These are phyloP conservation scores for Lizonia empirigonia DNA, from an alignment of 2,329 filamentous ascomycete genomes.

Conservation along the genomic window DNA sequence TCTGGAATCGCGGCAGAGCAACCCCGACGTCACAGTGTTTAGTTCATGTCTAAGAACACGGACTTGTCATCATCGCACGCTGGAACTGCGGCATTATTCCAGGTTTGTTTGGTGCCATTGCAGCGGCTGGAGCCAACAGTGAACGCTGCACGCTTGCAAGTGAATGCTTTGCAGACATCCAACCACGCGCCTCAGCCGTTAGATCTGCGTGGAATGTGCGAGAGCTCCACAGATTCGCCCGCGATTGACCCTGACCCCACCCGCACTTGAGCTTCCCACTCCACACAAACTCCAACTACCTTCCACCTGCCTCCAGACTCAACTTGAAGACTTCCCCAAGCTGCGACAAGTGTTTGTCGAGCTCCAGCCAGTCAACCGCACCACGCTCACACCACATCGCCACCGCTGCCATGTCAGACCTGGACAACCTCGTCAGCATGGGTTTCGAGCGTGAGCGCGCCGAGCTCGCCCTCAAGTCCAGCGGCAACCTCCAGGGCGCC, in stretches of 20 bases:
- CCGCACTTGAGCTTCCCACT: slow-evolving; percentile 13
- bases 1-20: slow-evolving; percentile 17
- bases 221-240: slow-evolving; percentile 15
- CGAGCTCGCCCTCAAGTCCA: slow-evolving; percentile 81
- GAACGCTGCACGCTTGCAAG: background rate
- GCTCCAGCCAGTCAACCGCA: background rate
- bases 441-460: slow-evolving; percentile 83
- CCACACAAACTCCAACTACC: slow-evolving; percentile 8
- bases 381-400: slow-evolving; percentile 6
- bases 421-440: slow-evolving; percentile 68
- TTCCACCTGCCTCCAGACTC: background rate
- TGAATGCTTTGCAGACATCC: background rate
- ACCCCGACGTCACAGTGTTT: slow-evolving; percentile 17
- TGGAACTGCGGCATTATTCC: slow-evolving; percentile 1
- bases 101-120: background rate
- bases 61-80: slow-evolving; percentile 9
- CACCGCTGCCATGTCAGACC: slow-evolving; percentile 54
- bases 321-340: background rate
- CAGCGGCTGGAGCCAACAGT: background rate
- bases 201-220: slow-evolving; percentile 15
- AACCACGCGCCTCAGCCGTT: background rate
- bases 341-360: background rate
- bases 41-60: slow-evolving; percentile 4
- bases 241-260: slow-evolving; percentile 14
- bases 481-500: slow-evolving; percentile 81